Evolutionary conservation across 2,329 filamentous ascomycete genomes (phyloP), one percentile per base, ranked within the genome.

Genomic region (Venturia effusa): DNA sequence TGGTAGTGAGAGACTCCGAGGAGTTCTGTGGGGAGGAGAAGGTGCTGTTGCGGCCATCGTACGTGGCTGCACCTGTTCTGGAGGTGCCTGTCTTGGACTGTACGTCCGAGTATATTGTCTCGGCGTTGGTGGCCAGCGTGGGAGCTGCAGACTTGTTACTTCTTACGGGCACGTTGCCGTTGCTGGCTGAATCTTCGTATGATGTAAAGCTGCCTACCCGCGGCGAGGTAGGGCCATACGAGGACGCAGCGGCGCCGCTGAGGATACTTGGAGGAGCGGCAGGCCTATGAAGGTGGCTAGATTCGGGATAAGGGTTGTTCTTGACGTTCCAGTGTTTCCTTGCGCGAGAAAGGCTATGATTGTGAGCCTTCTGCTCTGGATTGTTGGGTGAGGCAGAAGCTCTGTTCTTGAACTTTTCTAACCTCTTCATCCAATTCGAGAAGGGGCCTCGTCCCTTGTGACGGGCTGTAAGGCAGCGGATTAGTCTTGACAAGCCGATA

Each of bases 221-320:
- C 34, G 69, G 41, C 17, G 60, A 64, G 15, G 57, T 68, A 66
- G 51, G 66, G 63, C 27, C 66, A 66, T 22, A 41, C 17, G 61
- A 70, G n/a, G 86, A 86, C 34, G 27, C 51, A 17, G 79, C 77
- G 66, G 78, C 75, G 71, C 81, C 61, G 51, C 61, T 63, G 34
- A 63, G 15, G 34, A 51, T 37, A 32, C 74, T 75, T 67, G 72
- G 74, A 65, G 81, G 65, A 22, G 66, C 80, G 3, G 84, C 86
- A 79, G 80, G 71, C 81, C 83, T 64, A 78, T 79, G 70, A 77
- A 78, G 66, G 71, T 82, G 83, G 65, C 89, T 89, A 2, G 91
- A 95, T 70, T 93, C 83, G 10, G 90, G 90, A 72, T 97, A 97
- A n/a, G 92, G 92, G 72, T 93, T 93, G 80, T 96, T 96, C 74